A percentile compares a stretch with the other conserved stretches of the same genome.
Evolutionary conservation across 1,139 yeast species (phyloP).

Genomic region (Pichia terricola): DNA sequence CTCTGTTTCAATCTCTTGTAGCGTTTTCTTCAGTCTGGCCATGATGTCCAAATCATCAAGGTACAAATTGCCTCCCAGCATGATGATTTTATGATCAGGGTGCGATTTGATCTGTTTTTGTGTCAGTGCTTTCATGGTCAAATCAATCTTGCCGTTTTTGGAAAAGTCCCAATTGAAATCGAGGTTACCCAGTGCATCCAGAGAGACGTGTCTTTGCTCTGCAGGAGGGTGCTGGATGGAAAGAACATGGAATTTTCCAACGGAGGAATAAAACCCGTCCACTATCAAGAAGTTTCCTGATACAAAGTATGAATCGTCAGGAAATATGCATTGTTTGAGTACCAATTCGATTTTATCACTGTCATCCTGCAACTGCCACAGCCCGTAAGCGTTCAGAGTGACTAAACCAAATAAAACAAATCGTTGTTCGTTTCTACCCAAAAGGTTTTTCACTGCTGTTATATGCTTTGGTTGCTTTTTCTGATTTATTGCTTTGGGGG

Average conservation of each 20-base stretch:
- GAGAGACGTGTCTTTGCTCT: conserved; percentile 56
- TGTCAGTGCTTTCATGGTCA: conserved; percentile 41
- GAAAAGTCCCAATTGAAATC: conserved; percentile 68
- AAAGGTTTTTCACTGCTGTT: conserved; percentile 68
- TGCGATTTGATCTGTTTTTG: conserved; percentile 39
- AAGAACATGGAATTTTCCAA: conserved; percentile 65
- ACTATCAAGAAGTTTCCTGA: conserved; percentile 75
- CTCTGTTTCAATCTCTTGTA: conserved; percentile 29
- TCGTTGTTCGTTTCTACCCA: conserved; percentile 73
- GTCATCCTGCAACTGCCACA: conserved; percentile 70
- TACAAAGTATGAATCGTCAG: conserved; percentile 60
- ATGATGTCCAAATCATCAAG: conserved; percentile 64
- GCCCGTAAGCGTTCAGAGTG: conserved; percentile 53
- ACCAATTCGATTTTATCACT: conserved; percentile 71
- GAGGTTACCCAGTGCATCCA: conserved; percentile 66
- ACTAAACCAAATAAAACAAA: conserved; percentile 76
- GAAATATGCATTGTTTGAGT: conserved; percentile 53
- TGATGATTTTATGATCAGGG: conserved; percentile 46
- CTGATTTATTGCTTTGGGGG: conserved; percentile 26
- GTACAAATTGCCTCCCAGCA: conserved; percentile 67
- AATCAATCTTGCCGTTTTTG: conserved; percentile 42
- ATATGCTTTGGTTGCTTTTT: conserved; percentile 37
- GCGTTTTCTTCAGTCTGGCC: conserved; percentile 42
- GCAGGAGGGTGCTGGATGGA: conserved; percentile 84
- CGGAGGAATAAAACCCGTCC: conserved; percentile 75